phyloP scores from a whole-genome alignment of 1,139 yeast genomes.

The Suhomyces anneliseae region DNA sequence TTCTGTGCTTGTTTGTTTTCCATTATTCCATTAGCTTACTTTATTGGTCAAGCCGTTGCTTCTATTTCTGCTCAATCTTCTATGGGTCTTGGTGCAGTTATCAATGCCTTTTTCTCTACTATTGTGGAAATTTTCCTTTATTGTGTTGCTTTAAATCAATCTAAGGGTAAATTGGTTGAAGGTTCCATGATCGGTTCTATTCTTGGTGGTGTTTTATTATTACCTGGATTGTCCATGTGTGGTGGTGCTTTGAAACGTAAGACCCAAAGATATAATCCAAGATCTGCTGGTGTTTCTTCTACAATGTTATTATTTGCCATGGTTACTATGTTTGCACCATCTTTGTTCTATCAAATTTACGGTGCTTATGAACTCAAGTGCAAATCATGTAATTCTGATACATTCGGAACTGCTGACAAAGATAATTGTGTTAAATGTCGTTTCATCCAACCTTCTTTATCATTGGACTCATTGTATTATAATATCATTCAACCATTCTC shows the following conservation, averaged over 20 bases:
- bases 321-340: constrained; percentile 91
- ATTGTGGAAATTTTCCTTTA: constrained; percentile 90
- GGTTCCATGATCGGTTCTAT: constrained; percentile 97
- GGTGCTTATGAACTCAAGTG: constrained; percentile 86
- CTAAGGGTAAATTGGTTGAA: constrained; percentile 88
- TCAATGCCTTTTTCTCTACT: constrained; percentile 96
- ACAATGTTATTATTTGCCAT: constrained; percentile 92
- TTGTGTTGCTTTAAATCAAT: constrained; percentile 84
- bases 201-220: constrained; percentile 82
- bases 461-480: constrained; percentile 63
- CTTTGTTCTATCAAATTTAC: constrained; percentile 84
- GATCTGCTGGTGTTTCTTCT: constrained; percentile 95
- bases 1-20: constrained; percentile 79
- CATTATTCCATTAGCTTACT: constrained; percentile 91
- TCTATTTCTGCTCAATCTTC: constrained; percentile 97
- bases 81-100: constrained; percentile 99
- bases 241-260: constrained; percentile 91
- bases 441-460: constrained; percentile 73
- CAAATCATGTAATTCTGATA: constrained; percentile 37
- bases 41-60: constrained; percentile 98
- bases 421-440: constrained; percentile 70
- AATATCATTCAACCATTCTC: constrained; percentile 78
- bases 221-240: constrained; percentile 96
- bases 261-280: constrained; percentile 93
- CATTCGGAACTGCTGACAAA: not conserved